Base-by-base conservation (phyloP, 805 yeast species). In the Pichia nanzhaoensis region DNA sequence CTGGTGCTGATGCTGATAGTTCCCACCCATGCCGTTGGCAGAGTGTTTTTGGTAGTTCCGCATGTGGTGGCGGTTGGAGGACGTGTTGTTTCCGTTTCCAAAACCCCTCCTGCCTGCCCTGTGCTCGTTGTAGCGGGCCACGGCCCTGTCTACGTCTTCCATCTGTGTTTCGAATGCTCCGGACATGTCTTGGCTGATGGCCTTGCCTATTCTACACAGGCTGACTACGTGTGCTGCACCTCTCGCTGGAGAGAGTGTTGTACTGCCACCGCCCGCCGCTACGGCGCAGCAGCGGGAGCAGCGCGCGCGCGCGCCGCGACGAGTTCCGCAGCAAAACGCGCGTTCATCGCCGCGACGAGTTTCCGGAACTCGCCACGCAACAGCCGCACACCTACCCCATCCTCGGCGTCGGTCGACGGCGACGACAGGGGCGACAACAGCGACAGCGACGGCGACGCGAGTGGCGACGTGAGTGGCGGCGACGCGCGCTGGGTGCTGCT, bases 341-440 rank as follows among this genome's bases (percentile, higher is more conserved):
- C 75, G 50, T 80, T 85, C 46, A 82, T 75, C 34, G 78, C 80
- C 19, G 71, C 65, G 4, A 83, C 78, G 41, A 82, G 65, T 53
- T 77, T 80, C 60, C 77, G 82, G 65, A 83, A 84, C 60, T 84
- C 89, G 50, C 75, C 70, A 46, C 86, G 68, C 61, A 84, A 65
- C 3, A 82, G 78, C 0, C 80, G 74, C 33, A 75, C 75, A 10
- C 47, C 37, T 5, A 37, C 22, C 1, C 34, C 20, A 19, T 44
- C 24, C 12, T 33, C 12, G 8, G 36, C 5, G 16, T 8, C 44
- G 13, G 41, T 14, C 14, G 48, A 19, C 1, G 33, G 33, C 9
- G 39, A 34, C 6, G 46, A 21, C 6, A 37, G 18, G 12, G 43
- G 10, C 10, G 43, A 31, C 5, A 14, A 17, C 7, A 22, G 8